These are phyloP conservation scores for Suhomyces sp. DNA, from an alignment of 805 yeast species.

Conservation along the genomic window DNA sequence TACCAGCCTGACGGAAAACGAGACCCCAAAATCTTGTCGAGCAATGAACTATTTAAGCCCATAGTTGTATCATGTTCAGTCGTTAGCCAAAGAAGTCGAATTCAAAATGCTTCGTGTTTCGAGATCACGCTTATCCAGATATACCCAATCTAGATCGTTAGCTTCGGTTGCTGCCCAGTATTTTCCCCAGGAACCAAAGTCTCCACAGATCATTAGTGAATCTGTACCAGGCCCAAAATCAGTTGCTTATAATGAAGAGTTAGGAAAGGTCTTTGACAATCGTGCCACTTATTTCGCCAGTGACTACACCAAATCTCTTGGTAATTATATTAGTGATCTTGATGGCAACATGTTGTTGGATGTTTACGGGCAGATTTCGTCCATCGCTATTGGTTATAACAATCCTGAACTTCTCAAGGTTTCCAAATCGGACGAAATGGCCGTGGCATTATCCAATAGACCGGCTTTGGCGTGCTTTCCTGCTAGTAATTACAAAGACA, in stretches of 20 bases:
- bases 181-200: slow-evolving; percentile 36
- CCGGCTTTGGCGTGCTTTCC: slow-evolving; percentile 47
- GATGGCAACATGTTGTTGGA: slow-evolving; percentile 42
- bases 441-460: slow-evolving; percentile 38
- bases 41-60: neutral
- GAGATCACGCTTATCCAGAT: neutral
- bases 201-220: slow-evolving; percentile 28
- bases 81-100: neutral
- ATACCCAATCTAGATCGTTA: neutral
- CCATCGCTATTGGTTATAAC: slow-evolving; percentile 43
- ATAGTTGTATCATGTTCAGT: neutral
- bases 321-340: slow-evolving; percentile 41
- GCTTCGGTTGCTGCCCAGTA: slow-evolving; percentile 24
- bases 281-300: slow-evolving; percentile 41
- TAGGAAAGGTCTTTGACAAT: slow-evolving; percentile 40
- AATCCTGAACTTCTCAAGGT: slow-evolving; percentile 38
- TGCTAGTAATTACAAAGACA: slow-evolving; percentile 33
- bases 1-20: neutral
- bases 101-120: slow-evolving; percentile 7
- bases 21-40: neutral
- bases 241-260: slow-evolving; percentile 26
- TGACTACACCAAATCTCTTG: slow-evolving; percentile 37
- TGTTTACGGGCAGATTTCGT: slow-evolving; percentile 42
- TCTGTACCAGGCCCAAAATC: slow-evolving; percentile 40
- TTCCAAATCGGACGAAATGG: slow-evolving; percentile 41